These are phyloP conservation scores for Pythium dissotocum DNA, from an alignment of 352 stramenopile genomes.

Conservation along the genomic window DNA sequence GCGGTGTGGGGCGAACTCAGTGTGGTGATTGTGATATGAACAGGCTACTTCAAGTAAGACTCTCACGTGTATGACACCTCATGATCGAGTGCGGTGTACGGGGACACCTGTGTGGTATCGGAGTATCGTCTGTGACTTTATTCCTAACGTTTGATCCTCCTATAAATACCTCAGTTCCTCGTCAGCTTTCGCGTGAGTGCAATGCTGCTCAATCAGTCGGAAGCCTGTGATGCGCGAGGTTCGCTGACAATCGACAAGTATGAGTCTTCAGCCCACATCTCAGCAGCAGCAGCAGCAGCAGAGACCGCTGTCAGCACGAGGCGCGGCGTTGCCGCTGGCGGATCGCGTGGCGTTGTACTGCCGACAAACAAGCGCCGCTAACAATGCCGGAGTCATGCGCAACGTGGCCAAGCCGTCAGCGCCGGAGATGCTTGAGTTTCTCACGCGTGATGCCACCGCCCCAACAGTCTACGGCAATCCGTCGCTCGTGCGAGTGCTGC, in stretches of 20 bases:
- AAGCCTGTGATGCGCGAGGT: background rate
- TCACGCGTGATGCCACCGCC: background rate
- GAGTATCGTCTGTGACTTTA: no score
- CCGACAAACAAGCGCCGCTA: conserved; percentile 18
- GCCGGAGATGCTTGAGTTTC: conserved; percentile 16
- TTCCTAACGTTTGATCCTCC: background rate
- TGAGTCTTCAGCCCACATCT: background rate
- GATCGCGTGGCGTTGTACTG: conserved; percentile 21
- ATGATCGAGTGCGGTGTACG: no score
- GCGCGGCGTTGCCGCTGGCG: conserved; percentile 4
- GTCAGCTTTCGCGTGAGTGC: no score
- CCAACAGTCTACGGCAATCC: conserved; percentile 4
- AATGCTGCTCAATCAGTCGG: background rate
- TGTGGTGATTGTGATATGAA: background rate
- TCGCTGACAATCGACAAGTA: background rate
- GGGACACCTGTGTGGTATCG: no score
- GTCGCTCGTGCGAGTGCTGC: conserved; percentile 15
- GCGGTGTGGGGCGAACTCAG: background rate
- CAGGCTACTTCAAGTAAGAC: no score
- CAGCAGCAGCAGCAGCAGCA: background rate
- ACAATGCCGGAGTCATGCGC: conserved; percentile 22
- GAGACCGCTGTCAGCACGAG: conserved; percentile 11
- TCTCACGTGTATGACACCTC: no score
- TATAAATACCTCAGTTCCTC: background rate
- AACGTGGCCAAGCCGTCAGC: conserved; percentile 14